phyloP scores from a whole-genome alignment of 805 yeast species.

The Clavispora asparagi region DNA sequence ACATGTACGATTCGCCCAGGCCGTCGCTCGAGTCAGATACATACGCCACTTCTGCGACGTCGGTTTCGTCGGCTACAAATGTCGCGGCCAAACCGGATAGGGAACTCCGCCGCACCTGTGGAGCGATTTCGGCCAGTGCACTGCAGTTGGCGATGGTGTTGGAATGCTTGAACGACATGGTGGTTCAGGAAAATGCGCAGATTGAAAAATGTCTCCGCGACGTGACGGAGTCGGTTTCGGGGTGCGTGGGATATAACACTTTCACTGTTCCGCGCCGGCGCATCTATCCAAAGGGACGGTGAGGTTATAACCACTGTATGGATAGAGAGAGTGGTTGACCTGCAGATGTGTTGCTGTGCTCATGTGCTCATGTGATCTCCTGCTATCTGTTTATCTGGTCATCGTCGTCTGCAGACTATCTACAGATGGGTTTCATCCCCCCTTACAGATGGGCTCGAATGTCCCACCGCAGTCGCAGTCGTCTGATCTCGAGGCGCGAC shows the following conservation, averaged over 20 bases:
- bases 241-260: conserved; percentile 21
- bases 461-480: too few species aligned
- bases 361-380: too few species aligned
- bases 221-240: conserved; percentile 11
- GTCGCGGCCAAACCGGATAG: background rate
- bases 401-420: too few species aligned
- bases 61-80: background rate
- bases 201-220: conserved; percentile 14
- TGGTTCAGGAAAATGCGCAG: conserved; percentile 15
- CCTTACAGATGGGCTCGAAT: too few species aligned
- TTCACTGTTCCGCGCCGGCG: conserved; percentile 3
- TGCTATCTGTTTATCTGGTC: too few species aligned
- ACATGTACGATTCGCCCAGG: background rate
- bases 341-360: too few species aligned
- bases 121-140: background rate
- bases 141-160: conserved; percentile 14
- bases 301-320: too few species aligned
- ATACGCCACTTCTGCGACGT: background rate
- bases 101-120: background rate
- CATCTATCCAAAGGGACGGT: background rate
- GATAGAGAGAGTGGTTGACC: too few species aligned
- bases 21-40: background rate
- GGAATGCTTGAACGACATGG: conserved; percentile 26
- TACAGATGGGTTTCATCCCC: too few species aligned
- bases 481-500: too few species aligned